phyloP scores from a whole-genome alignment of 2,329 filamentous ascomycete species.

The Nemania serpens region DNA sequence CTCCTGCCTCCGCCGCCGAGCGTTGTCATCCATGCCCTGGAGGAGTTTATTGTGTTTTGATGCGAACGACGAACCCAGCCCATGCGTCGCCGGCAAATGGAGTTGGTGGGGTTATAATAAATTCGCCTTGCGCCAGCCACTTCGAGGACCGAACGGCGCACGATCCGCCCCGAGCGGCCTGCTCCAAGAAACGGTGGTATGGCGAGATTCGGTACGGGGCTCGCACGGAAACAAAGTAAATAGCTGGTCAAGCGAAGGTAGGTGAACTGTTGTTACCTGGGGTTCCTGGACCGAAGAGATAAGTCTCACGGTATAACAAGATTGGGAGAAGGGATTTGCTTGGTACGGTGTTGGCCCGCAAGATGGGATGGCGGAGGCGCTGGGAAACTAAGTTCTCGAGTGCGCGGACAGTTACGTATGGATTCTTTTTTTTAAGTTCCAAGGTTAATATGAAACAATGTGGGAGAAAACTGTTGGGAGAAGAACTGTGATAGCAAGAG shows the following conservation, averaged over 20 bases:
- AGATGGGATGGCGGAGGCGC: not conserved
- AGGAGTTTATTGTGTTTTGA: slow-evolving; percentile 56
- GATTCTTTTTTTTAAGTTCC: slow-evolving; percentile 22
- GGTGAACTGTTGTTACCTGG: slow-evolving; percentile 28
- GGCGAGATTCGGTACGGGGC: slow-evolving; percentile 17
- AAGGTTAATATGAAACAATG: slow-evolving; percentile 26
- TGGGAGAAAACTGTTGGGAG: slow-evolving; percentile 20
- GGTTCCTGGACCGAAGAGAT: slow-evolving; percentile 25
- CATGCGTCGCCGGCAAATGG: slow-evolving; percentile 68
- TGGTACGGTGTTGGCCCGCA: slow-evolving; percentile 23
- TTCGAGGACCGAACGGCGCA: slow-evolving; percentile 38
- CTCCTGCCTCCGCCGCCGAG: slow-evolving; percentile 74
- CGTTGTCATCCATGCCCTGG: slow-evolving; percentile 79
- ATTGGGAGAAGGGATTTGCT: slow-evolving; percentile 28
- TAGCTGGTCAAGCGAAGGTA: slow-evolving; percentile 27
- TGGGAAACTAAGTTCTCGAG: slow-evolving; percentile 2
- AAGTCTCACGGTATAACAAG: slow-evolving; percentile 22
- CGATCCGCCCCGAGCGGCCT: slow-evolving; percentile 21
- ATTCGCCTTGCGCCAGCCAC: slow-evolving; percentile 54
- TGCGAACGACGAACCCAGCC: slow-evolving; percentile 64
- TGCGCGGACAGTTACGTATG: slow-evolving; percentile 9
- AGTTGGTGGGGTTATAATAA: slow-evolving; percentile 63
- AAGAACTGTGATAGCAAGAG: slow-evolving; percentile 28
- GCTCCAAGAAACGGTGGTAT: slow-evolving; percentile 15
- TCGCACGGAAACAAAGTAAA: slow-evolving; percentile 10